Base-by-base conservation (phyloP, 2,329 filamentous ascomycete genomes). In the Fusarium sp. region DNA sequence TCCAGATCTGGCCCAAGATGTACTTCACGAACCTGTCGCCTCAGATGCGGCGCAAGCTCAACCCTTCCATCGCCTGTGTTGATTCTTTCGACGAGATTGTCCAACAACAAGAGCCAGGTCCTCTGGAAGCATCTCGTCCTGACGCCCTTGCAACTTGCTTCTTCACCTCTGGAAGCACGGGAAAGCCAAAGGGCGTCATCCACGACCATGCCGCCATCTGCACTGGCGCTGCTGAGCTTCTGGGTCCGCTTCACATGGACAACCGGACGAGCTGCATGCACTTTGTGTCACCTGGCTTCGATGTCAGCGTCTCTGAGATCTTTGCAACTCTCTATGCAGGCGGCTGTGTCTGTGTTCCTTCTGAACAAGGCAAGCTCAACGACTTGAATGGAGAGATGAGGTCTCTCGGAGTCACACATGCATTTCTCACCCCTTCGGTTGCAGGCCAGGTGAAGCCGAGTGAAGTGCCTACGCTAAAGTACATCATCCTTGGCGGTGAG, bases 401-500 rank as follows among this genome's bases (percentile, higher is more conserved):
- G 38, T 39, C 50, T 35, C 50, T 57, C 15, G 49, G 52, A 36
- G 44, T 53, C 35, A 57, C 54, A 32, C 54, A 57, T 35, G 54
- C 54, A 3, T 57, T 54, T 17, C 50, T 57, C 39, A 57, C 54
- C 21, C 54, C 54, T 23, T 57, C 54, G 5, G 44, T 57, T 46
- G 50, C 54, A 9, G 19, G 54, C 14, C 54, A 57, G 23, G 44
- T 57, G 23, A 57, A 49, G 21, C 54, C 54, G 17, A 38, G 31
- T n/a, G 21, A 57, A 38, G 39, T 48, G 19, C 54, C 54, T 9
- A 57, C 50, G 21, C 49, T 57, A 4, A 21, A 54, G 25, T 57
- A 57, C 38, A 47, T 57, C 33, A 57, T 57, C 37, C 39, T 57
- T 4, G 54, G 54, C 32, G 54, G 54, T 37, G 54, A 57, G 50